phyloP scores from a whole-genome alignment of 441 rosid species.

The Jatropha podagrica region DNA sequence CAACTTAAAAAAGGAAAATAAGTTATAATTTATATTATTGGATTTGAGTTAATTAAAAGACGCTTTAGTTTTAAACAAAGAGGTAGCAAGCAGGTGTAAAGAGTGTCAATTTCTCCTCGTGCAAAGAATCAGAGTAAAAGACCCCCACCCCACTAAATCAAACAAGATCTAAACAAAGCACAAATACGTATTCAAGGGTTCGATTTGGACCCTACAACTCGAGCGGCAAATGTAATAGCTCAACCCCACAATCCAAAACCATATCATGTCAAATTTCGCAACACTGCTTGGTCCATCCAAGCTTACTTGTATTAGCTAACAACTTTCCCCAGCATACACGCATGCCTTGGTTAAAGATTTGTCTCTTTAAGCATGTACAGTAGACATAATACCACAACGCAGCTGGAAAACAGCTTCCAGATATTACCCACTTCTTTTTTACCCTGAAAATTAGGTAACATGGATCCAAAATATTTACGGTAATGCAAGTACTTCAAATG shows the following conservation, averaged over 20 bases:
- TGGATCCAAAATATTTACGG: neutral
- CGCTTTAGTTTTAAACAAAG: neutral
- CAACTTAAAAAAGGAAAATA: too few relatives aligned
- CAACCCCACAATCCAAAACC: neutral
- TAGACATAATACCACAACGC: neutral
- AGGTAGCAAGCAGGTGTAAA: constrained; percentile 8
- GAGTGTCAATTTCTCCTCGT: constrained; percentile 6
- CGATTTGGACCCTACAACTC: constrained; percentile 21
- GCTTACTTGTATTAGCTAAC: neutral
- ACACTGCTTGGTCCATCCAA: constrained; percentile 16
- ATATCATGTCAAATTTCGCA: neutral
- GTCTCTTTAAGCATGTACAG: neutral
- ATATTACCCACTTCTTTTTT: neutral
- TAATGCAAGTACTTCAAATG: neutral
- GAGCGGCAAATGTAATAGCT: neutral
- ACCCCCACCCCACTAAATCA: constrained; percentile 1
- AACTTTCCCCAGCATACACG: constrained; percentile 2
- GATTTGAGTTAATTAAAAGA: neutral
- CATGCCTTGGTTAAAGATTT: neutral
- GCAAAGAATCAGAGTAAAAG: constrained; percentile 12
- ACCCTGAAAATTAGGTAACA: neutral
- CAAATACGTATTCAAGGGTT: neutral
- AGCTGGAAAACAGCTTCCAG: neutral
- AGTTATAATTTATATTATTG: too few relatives aligned
- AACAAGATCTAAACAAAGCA: constrained; percentile 17